These are phyloP conservation scores for Zygoascus meyerae DNA, from an alignment of 1,139 yeast species.

Conservation along the genomic window DNA sequence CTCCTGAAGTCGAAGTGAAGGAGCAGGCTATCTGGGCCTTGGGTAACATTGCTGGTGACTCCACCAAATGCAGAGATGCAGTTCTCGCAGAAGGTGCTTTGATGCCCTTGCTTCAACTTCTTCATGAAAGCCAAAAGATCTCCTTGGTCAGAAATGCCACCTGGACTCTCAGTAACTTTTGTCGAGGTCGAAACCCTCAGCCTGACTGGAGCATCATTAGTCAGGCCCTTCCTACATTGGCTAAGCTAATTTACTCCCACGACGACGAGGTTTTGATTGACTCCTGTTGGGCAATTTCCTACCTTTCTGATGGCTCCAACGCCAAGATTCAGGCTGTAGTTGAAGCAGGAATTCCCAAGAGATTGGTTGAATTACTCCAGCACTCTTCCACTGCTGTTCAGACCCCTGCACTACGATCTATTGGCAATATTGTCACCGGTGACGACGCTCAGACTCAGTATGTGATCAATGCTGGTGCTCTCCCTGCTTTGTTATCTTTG, in stretches of 20 bases:
- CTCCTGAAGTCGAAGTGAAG: conserved; percentile 83
- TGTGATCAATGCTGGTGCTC: conserved; percentile 88
- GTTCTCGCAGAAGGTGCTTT: conserved; percentile 83
- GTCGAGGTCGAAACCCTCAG: conserved; percentile 94
- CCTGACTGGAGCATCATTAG: conserved; percentile 90
- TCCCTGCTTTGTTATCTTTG: conserved; percentile 76
- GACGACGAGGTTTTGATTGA: conserved; percentile 93
- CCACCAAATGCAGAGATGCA: conserved; percentile 79
- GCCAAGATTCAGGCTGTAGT: conserved; percentile 95
- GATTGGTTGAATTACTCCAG: conserved; percentile 82
- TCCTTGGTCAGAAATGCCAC: conserved; percentile 92
- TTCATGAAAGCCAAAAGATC: conserved; percentile 70
- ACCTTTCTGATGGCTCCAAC: conserved; percentile 85
- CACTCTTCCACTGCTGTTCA: conserved; percentile 84
- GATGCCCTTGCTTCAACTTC: conserved; percentile 76
- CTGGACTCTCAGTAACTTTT: conserved; percentile 94
- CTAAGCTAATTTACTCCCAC: conserved; percentile 81
- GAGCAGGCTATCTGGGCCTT: conserved; percentile 99
- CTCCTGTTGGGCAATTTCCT: conserved; percentile 98
- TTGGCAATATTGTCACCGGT: conserved; percentile 97
- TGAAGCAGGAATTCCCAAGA: conserved; percentile 91
- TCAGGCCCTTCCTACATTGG: conserved; percentile 84
- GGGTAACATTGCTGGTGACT: conserved; percentile 98
- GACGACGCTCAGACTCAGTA: conserved; percentile 93
- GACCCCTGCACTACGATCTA: conserved; percentile 95